These are phyloP conservation scores for Mortierella antarctica DNA, from an alignment of 192 early-diverging fungal genomes.

Conservation along the genomic window DNA sequence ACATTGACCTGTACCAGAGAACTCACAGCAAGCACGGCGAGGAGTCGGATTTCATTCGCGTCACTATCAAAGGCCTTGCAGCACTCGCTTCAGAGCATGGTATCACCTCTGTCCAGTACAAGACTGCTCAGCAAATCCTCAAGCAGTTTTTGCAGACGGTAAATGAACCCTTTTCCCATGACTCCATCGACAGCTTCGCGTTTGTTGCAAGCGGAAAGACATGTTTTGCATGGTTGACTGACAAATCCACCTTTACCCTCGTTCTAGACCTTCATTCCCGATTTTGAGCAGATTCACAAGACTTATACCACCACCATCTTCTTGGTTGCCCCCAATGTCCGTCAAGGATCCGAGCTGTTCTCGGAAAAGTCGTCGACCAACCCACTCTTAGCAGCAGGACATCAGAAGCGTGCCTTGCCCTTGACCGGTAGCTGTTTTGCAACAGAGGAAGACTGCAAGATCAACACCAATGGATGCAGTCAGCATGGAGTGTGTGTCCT, in stretches of 20 bases:
- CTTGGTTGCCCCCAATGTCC: conserved; percentile 21
- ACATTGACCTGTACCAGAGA: conserved; percentile 36
- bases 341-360: conserved; percentile 24
- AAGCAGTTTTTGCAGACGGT: conserved; percentile 47
- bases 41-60: conserved; percentile 40
- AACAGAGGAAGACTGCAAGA: conserved; percentile 35
- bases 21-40: conserved; percentile 11
- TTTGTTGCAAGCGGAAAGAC: neutral
- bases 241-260: neutral
- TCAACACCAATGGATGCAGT: conserved; percentile 37
- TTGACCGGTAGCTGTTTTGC: conserved; percentile 15
- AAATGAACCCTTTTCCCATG: neutral
- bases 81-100: conserved; percentile 46
- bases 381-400: neutral
- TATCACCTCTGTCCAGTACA: conserved; percentile 42
- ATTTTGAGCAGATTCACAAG: conserved; percentile 54
- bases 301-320: conserved; percentile 45
- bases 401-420: conserved; percentile 31
- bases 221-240: neutral
- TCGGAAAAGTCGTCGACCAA: neutral
- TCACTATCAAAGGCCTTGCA: conserved; percentile 42
- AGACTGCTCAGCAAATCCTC: conserved; percentile 39
- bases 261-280: conserved; percentile 31
- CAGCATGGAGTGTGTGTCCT: conserved; percentile 29
- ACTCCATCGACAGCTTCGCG: neutral